These are phyloP conservation scores for Mycena rebaudengoi DNA, from an alignment of 768 basidiomycete species.

Conservation along the genomic window DNA sequence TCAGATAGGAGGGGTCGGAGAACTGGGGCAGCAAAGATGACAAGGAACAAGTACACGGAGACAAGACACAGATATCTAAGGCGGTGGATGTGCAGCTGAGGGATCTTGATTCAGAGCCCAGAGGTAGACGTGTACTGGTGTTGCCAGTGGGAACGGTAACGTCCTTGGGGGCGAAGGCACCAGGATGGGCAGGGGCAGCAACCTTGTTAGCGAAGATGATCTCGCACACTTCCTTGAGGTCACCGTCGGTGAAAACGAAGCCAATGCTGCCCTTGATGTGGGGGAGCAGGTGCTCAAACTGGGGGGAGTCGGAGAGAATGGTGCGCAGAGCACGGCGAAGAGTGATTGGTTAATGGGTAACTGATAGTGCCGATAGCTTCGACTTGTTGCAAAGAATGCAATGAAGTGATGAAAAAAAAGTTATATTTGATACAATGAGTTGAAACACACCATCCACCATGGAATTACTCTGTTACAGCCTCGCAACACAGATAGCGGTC, in stretches of 20 bases:
- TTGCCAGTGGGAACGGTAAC: conserved; percentile 94
- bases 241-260: conserved; percentile 94
- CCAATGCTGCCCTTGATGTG: conserved; percentile 98
- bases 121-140: no score
- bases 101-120: no score
- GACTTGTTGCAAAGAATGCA: no score
- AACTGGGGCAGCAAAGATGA: conserved; percentile 24
- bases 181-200: conserved; percentile 97
- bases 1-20: conserved; percentile 23
- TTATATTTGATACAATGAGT: no score
- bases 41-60: conserved; percentile 20
- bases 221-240: conserved; percentile 95
- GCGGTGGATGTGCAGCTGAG: conserved; percentile 11
- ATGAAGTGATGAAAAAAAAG: no score
- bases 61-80: conserved; percentile 4
- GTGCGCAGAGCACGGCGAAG: conserved; percentile 96
- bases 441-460: no score
- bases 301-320: conserved; percentile 88
- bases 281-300: conserved; percentile 96
- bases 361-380: no score
- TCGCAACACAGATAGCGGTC: no score
- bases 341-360: no score
- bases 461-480: no score
- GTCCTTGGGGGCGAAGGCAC: conserved; percentile 93
- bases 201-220: conserved; percentile 97